Percentiles rank a stretch among this genome's conserved stretches.
These are phyloP conservation scores for Vicia faba DNA, from an alignment of 306 rosid genomes.

Conservation along the genomic window DNA sequence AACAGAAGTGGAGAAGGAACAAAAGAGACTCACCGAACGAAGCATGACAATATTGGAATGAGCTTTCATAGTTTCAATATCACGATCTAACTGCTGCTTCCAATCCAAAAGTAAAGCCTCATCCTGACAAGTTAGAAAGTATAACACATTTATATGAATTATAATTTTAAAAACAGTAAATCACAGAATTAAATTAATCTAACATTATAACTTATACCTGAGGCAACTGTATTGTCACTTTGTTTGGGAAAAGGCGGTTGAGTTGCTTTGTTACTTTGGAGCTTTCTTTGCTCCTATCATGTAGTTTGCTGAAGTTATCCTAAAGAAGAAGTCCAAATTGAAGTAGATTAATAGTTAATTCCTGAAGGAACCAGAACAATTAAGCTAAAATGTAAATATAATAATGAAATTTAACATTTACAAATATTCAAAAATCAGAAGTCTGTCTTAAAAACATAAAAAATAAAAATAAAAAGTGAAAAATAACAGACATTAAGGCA, in stretches of 20 bases:
- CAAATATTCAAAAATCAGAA: conserved; percentile 13
- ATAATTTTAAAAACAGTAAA: conserved; percentile 23
- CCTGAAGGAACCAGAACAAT: conserved; percentile 19
- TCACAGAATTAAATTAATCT: conserved; percentile 24
- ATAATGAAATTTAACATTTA: not conserved
- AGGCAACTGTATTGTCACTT: conserved; percentile 78
- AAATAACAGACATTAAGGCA: not conserved
- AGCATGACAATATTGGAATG: conserved; percentile 72
- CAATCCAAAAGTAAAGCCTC: conserved; percentile 77
- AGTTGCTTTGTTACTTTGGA: conserved; percentile 85
- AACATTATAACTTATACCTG: conserved; percentile 55
- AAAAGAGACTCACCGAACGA: conserved; percentile 61
- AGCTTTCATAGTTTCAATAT: conserved; percentile 82
- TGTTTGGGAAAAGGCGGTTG: conserved; percentile 82
- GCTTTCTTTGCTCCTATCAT: conserved; percentile 81
- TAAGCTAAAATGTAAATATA: not conserved
- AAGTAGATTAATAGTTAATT: conserved; percentile 13
- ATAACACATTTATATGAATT: conserved; percentile 12
- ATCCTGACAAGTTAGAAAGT: conserved; percentile 55
- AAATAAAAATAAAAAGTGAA: not conserved
- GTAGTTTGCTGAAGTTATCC: conserved; percentile 84
- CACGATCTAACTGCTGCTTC: conserved; percentile 88
- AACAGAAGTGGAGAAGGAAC: not conserved
- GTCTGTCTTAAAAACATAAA: conserved; percentile 7
- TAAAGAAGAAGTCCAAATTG: conserved; percentile 40